These are phyloP conservation scores for Lagerstroemia speciosa DNA, from an alignment of 345 rosid species.

Conservation along the genomic window DNA sequence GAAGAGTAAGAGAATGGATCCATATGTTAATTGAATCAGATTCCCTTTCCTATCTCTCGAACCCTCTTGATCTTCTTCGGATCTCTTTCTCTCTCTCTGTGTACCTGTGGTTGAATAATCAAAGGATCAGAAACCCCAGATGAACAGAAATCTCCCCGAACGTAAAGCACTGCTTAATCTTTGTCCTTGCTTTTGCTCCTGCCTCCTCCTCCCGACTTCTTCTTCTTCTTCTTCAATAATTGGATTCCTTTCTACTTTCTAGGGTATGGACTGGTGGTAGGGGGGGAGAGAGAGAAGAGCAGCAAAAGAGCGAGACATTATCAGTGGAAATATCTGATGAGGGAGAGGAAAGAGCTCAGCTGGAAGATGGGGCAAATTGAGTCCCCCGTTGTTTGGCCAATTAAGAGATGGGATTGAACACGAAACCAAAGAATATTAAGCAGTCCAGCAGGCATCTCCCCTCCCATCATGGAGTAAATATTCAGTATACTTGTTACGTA, in stretches of 20 bases:
- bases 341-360: conserved; percentile 1
- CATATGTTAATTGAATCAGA: neutral
- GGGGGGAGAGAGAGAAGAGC: neutral
- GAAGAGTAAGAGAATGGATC: neutral
- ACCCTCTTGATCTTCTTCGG: neutral
- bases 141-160: neutral
- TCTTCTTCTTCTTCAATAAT: too few relatives aligned
- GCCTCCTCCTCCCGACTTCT: neutral
- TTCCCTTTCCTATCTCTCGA: neutral
- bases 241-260: neutral
- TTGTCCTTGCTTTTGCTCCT: too few relatives aligned
- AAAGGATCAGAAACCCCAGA: neutral
- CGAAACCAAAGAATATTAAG: neutral
- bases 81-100: neutral
- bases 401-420: neutral
- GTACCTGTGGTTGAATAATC: neutral
- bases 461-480: too few relatives aligned
- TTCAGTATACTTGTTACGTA: too few relatives aligned
- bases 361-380: neutral
- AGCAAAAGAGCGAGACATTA: neutral
- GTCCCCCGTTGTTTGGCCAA: neutral
- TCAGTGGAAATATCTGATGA: neutral
- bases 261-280: neutral
- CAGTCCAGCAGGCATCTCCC: too few relatives aligned
- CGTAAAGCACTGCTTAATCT: neutral